These are phyloP conservation scores for Clarireedia hainanense DNA, from an alignment of 2,329 filamentous ascomycete species.

Conservation along the genomic window DNA sequence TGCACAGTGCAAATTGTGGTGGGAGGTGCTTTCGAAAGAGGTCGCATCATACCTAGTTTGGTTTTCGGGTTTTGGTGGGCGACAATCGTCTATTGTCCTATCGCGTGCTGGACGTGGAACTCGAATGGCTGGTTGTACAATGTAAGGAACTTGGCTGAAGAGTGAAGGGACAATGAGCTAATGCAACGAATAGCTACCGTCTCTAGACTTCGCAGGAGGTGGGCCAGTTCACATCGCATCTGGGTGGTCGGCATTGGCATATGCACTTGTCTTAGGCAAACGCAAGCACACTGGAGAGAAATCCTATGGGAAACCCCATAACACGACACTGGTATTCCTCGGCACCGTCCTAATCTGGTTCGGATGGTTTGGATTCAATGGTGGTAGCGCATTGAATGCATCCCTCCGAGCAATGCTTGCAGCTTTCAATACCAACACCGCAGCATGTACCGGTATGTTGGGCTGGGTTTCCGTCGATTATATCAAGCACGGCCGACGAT, in stretches of 20 bases:
- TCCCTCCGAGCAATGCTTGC: constrained; percentile 45
- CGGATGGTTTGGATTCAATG: constrained; percentile 49
- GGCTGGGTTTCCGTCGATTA: constrained; percentile 48
- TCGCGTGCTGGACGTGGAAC: constrained; percentile 63
- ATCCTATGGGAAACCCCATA: constrained; percentile 49
- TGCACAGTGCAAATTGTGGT: constrained; percentile 57
- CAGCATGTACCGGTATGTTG: constrained; percentile 45
- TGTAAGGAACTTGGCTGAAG: neutral
- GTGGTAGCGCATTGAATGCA: constrained; percentile 42
- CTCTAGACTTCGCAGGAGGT: constrained; percentile 27
- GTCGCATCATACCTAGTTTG: constrained; percentile 55
- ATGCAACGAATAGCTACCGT: constrained; percentile 32
- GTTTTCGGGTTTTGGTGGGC: constrained; percentile 58
- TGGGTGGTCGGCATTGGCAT: constrained; percentile 56
- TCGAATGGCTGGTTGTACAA: constrained; percentile 57
- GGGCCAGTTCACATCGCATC: constrained; percentile 58
- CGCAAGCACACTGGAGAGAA: constrained; percentile 41
- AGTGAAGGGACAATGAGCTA: neutral
- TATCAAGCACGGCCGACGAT: constrained; percentile 37
- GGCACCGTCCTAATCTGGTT: constrained; percentile 61
- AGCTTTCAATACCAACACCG: constrained; percentile 51
- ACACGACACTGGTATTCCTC: constrained; percentile 54
- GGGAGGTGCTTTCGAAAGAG: constrained; percentile 50
- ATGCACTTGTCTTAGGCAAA: constrained; percentile 55
- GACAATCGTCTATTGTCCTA: constrained; percentile 55